A percentile compares a stretch with the other conserved stretches of the same genome.
These are phyloP conservation scores for Harrya chromipes DNA, from an alignment of 768 basidiomycete species.

Conservation along the genomic window DNA sequence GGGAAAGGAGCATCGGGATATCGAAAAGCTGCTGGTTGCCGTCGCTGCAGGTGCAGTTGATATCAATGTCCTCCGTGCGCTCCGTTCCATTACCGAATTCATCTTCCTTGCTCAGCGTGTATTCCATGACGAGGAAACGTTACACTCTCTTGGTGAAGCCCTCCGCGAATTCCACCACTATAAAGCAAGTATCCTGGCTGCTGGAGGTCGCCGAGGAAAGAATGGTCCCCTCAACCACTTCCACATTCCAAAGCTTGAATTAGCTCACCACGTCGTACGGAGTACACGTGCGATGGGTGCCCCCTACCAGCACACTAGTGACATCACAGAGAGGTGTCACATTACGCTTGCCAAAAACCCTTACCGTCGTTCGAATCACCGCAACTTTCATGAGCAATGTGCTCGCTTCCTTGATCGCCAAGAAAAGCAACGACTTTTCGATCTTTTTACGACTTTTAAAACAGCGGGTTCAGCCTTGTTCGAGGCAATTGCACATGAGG, in stretches of 20 bases:
- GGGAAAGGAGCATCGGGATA: conserved; percentile 3
- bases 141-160: conserved; percentile 1
- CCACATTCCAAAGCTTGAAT: conserved; percentile 22
- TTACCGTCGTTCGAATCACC: not conserved
- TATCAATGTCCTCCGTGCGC: conserved; percentile 27
- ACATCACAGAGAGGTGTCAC: conserved; percentile 10
- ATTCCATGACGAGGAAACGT: not conserved
- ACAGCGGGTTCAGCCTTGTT: not conserved
- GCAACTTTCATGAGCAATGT: conserved; percentile 5
- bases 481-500: not conserved
- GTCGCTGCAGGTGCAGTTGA: conserved; percentile 18
- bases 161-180: conserved; percentile 8
- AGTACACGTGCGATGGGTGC: conserved; percentile 30
- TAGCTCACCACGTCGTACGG: conserved; percentile 4
- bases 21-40: conserved; percentile 1
- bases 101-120: conserved; percentile 34
- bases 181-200: conserved; percentile 1
- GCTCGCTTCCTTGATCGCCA: conserved; percentile 3
- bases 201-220: conserved; percentile 1
- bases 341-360: conserved; percentile 2
- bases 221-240: conserved; percentile 4
- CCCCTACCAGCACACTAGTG: conserved; percentile 14
- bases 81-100: conserved; percentile 38
- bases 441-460: conserved; percentile 2
- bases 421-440: conserved; percentile 7